These are phyloP conservation scores for Ophioceras dolichostomum DNA, from an alignment of 2,329 filamentous ascomycete genomes.

Conservation along the genomic window DNA sequence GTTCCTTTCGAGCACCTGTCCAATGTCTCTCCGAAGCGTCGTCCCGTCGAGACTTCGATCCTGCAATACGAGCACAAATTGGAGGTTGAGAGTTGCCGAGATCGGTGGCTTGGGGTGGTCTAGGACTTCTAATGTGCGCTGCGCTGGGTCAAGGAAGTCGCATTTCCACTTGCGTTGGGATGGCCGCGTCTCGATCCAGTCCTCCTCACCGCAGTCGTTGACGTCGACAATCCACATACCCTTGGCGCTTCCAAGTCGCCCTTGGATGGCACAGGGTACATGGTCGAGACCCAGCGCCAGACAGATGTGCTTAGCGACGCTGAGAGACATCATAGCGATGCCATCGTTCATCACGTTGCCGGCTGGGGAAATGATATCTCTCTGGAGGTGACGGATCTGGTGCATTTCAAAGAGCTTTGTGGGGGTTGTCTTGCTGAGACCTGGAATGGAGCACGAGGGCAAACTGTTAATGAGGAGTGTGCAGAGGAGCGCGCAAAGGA, in stretches of 20 bases:
- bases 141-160: slow-evolving; percentile 29
- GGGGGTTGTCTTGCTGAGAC: slow-evolving; percentile 36
- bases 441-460: too few species aligned
- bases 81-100: slow-evolving; percentile 48
- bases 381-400: slow-evolving; percentile 28
- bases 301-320: slow-evolving; percentile 41
- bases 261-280: slow-evolving; percentile 56
- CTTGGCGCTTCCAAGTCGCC: slow-evolving; percentile 59
- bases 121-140: slow-evolving; percentile 55
- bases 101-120: slow-evolving; percentile 31
- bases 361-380: slow-evolving; percentile 25
- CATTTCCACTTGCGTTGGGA: slow-evolving; percentile 60
- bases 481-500: too few species aligned
- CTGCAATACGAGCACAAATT: slow-evolving; percentile 56
- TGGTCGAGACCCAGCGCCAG: slow-evolving; percentile 33
- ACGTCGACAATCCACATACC: slow-evolving; percentile 60
- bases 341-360: slow-evolving; percentile 52
- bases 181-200: slow-evolving; percentile 55
- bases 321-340: slow-evolving; percentile 51
- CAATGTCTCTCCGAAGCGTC: slow-evolving; percentile 34
- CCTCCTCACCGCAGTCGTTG: slow-evolving; percentile 25
- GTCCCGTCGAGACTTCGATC: slow-evolving; percentile 37
- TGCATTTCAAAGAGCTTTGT: slow-evolving; percentile 29
- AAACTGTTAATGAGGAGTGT: too few species aligned
- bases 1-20: slow-evolving; percentile 32